Base-by-base conservation (phyloP, 768 basidiomycete species). In the Hypsizygus marmoreus region DNA sequence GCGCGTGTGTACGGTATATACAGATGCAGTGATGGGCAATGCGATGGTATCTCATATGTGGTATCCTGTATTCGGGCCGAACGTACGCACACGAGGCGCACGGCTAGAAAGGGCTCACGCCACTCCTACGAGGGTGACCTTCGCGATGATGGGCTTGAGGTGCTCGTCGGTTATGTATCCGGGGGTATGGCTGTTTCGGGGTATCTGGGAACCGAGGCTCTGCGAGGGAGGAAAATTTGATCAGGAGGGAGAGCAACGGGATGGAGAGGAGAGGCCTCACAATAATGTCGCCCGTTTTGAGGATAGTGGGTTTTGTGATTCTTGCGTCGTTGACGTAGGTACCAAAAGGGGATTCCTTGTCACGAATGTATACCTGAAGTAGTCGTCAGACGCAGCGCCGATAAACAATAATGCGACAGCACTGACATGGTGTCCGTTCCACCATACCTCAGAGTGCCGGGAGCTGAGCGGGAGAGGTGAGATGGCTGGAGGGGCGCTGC, bases 361-460 rank as follows among this genome's bases (percentile, higher is more conserved):
- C 78, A 29, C 70, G 69, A 43, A 80, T 70, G 43, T 67, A 72
- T 12, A 76, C 57, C 77, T 80, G 47, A 16, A 43, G n/a, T 38
- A 46, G 43, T 24, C 12, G 42, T 39, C 43, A 43, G 36, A 33
- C 20, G 16, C 25, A 26, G 44, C 34, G 33, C 16, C n/a, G n/a
- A n/a, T 29, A 23, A 31, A 42, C 17, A 28, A 29, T 17, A 29
- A 17, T 24, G 22, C 54, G 26, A 37, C 11, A 23, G n/a, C 4
- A 47, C 59, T 32, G n/a, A 67, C 78, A 61, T 73, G 68, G 45
- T 67, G 65, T 16, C 65, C 68, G 23, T 72, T 66, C 39, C 62
- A 58, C 76, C 78, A 79, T 25, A 79, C 58, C 50, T 77, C 70
- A 4, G 74, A 75, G 40, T 80, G 78, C 1, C 62, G 57, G 8